A percentile compares a stretch with the other conserved stretches of the same genome.
phyloP scores from a whole-genome alignment of 352 stramenopile genomes.

The Pythium vanterpoolii region DNA sequence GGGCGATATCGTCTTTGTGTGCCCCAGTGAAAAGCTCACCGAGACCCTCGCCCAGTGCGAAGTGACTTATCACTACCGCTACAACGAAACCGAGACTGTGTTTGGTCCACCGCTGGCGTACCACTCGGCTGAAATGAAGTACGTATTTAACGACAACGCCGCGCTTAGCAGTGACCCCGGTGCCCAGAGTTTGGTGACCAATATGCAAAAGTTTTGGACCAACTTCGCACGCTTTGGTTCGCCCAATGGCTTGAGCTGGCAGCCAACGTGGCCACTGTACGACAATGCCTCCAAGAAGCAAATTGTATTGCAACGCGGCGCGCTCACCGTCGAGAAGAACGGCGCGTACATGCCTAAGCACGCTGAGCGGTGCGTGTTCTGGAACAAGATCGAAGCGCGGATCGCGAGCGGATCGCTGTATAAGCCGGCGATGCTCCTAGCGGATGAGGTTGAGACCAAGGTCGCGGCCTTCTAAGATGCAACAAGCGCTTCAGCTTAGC shows the following conservation, averaged over 20 bases:
- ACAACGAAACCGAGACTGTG: slow-evolving; percentile 7
- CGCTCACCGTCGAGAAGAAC: slow-evolving; percentile 4
- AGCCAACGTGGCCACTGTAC: neutral
- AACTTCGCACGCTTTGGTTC: slow-evolving; percentile 17
- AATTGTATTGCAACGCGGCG: slow-evolving; percentile 10
- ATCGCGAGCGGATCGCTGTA: neutral
- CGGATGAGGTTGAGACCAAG: neutral
- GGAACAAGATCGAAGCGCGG: slow-evolving; percentile 17
- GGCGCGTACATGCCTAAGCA: slow-evolving; percentile 21
- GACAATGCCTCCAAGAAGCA: slow-evolving; percentile 7
- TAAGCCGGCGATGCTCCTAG: neutral
- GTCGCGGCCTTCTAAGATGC: neutral
- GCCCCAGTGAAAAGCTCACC: slow-evolving; percentile 13
- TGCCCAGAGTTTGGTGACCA: neutral
- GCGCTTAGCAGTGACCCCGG: neutral
- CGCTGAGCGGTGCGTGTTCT: slow-evolving; percentile 20
- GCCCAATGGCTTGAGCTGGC: neutral
- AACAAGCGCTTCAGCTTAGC: too few species aligned
- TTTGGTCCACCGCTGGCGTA: neutral
- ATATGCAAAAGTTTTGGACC: slow-evolving; percentile 20
- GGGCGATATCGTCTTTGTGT: slow-evolving; percentile 12
- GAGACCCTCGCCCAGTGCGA: neutral
- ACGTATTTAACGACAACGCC: slow-evolving; percentile 11
- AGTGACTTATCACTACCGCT: slow-evolving; percentile 17
- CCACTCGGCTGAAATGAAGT: slow-evolving; percentile 12